Base-by-base conservation (phyloP, 257 asterid species). In the Hygrophila difformis region DNA sequence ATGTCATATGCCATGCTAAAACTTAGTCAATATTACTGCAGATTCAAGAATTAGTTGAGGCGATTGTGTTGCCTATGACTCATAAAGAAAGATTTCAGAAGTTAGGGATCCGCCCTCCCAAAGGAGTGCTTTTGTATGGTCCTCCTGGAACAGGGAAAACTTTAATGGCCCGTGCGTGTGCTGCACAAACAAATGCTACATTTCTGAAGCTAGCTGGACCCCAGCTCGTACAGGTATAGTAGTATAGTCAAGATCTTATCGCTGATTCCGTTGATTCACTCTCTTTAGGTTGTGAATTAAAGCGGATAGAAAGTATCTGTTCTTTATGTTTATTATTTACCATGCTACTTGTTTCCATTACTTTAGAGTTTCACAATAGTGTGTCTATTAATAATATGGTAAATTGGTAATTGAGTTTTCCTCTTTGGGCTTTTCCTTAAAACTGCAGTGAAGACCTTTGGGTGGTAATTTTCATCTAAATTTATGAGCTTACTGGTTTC, bases 141-240 rank as follows among this genome's bases (percentile, higher is more conserved):
- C 94, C 94, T 65, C 94, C 94, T 20, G 94, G 94, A 21, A 82
- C 94, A 22, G 94, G 94, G 39, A 82, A 82, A 61, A 82, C 94
- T 29, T 52, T 79, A 52, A 76, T 79, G 86, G 92, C 92, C 8
- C 77, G 92, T 44, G 92, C 86, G 33, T 79, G 92, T 65, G 92
- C 92, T 22, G 92, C 92, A 33, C 86, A 79, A 48, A 79, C 92
- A 38, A 79, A 79, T 63, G 92, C 92, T 49, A 79, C 92, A 42
- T 79, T 79, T 53, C 82, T 79, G 57, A 79, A 76, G 74, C 50
- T 79, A 49, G 92, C 92, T 16, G 92, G 92, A 1, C 86, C 92
- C 42, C 92, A 79, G 56, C 92, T 76, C 37, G 92, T 79, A 29
- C 92, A 76, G 92, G 89, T 79, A 62, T 31, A 13, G 31, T 26